Base-by-base conservation (phyloP, 2,329 filamentous ascomycete species). In the Aureobasidium sp. region DNA sequence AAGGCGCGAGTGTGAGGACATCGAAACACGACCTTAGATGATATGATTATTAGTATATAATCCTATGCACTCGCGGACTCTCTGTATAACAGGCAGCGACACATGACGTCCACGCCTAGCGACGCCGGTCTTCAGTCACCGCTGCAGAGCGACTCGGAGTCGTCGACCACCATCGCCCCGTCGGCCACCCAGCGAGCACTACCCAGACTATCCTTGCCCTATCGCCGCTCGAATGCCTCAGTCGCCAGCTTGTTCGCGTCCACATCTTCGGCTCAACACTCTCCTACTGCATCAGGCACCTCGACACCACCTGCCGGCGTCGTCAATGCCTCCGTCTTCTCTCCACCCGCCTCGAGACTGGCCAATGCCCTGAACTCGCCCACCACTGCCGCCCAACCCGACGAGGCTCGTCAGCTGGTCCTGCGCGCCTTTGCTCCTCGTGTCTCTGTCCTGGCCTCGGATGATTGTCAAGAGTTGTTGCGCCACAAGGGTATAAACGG, bases 361-460 rank as follows among this genome's bases (percentile, higher is more conserved):
- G 72, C 76, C 17, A 68, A 71, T 11, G 69, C 72, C 5, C 76
- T 76, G 36, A 75, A 76, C 9, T 74, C 70, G 25, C 72, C 70
- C 64, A 64, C 68, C 70, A 61, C 70, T 66, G 48, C 79, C 77
- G 68, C 78, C 73, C 53, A 70, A 69, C 14, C 79, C 8, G 81
- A 84, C 65, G 84, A 86, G 69, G 78, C 81, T 56, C 76, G 83
- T 62, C 81, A 81, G 36, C 78, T 96, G 55, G 87, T 97, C 47
- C 80, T 95, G 60, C 87, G 87, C 63, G 88, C 91, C 2, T 96
- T 96, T 72, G 90, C 93, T 15, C 95, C 94, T 0, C 89, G 94
- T 66, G 85, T 99, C 49, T 90, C 89, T 7, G 84, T 99, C 31
- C 88, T 92, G 68, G 85, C 91, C n/a, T 96, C 93, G 15, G 78